These are phyloP conservation scores for Diaporthe sp. DNA, from an alignment of 2,329 filamentous ascomycete genomes.

Conservation along the genomic window DNA sequence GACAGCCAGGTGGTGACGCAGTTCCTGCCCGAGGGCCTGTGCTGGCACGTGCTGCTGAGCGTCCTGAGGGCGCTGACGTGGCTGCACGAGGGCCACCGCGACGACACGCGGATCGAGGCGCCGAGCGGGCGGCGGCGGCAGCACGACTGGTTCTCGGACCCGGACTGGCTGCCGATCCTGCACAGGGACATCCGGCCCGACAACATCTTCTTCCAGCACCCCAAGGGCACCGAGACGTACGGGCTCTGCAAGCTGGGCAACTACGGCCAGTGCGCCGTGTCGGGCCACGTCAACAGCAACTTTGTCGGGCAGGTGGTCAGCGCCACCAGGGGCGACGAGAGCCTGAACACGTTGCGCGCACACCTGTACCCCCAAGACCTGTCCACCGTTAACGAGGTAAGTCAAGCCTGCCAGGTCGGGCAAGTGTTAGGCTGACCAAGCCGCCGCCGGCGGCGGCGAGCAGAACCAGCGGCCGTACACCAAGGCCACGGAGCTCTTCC, in stretches of 20 bases:
- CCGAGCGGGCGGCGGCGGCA: constrained; percentile 10
- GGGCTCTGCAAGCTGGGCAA: constrained; percentile 68
- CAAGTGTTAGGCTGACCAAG: background rate
- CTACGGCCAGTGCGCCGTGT: constrained; percentile 57
- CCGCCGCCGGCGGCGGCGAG: background rate
- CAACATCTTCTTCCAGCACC: constrained; percentile 67
- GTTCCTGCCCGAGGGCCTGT: constrained; percentile 66
- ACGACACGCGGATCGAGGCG: constrained; percentile 38
- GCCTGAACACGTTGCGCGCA: constrained; percentile 43
- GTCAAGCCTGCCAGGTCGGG: background rate
- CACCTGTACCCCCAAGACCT: constrained; percentile 42
- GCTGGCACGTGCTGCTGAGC: constrained; percentile 68
- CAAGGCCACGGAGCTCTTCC: constrained; percentile 54
- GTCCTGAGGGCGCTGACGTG: constrained; percentile 64
- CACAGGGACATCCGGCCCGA: constrained; percentile 61
- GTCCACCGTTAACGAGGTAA: constrained; percentile 26
- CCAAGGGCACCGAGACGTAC: constrained; percentile 63
- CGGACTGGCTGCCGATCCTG: constrained; percentile 64
- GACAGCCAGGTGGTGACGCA: constrained; percentile 37
- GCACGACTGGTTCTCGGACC: constrained; percentile 26
- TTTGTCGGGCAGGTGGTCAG: constrained; percentile 44
- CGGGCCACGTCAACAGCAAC: constrained; percentile 51
- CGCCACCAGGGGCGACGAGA: constrained; percentile 40
- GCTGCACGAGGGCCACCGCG: constrained; percentile 64
- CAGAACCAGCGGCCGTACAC: constrained; percentile 53